Percentiles rank a stretch among this genome's conserved stretches.
Conservation (phyloP, 1,139 yeast species). For the Starmera stellimalicola region DNA sequence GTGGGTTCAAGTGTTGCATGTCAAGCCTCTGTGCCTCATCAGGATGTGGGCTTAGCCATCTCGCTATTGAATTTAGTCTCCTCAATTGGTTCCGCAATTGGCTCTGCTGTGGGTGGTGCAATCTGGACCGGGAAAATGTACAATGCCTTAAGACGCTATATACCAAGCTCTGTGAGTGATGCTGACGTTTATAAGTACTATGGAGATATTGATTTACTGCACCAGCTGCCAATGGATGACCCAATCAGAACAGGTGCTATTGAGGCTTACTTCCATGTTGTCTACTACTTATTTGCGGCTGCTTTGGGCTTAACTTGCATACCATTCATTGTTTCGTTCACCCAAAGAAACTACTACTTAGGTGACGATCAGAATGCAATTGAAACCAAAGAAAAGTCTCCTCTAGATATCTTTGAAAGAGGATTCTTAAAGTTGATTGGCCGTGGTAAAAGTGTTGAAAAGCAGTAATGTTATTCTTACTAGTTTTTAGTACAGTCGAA, state of each 20-base stretch:
- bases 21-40: slow-evolving; percentile 34
- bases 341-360: slow-evolving; percentile 27
- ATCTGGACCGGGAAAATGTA: slow-evolving; percentile 37
- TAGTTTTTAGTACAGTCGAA: background rate
- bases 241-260: slow-evolving; percentile 24
- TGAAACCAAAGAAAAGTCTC: slow-evolving; percentile 9
- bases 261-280: slow-evolving; percentile 22
- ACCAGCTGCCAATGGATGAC: slow-evolving; percentile 17
- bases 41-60: slow-evolving; percentile 36
- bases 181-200: slow-evolving; percentile 14
- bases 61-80: slow-evolving; percentile 33
- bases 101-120: slow-evolving; percentile 37
- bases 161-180: slow-evolving; percentile 18
- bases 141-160: slow-evolving; percentile 17
- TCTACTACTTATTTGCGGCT: slow-evolving; percentile 19
- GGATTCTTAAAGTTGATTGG: background rate
- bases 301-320: slow-evolving; percentile 22
- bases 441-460: too few relatives aligned
- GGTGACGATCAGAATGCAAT: slow-evolving; percentile 27
- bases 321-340: slow-evolving; percentile 21
- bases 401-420: background rate
- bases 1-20: slow-evolving; percentile 26
- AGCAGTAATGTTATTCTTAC: too few relatives aligned
- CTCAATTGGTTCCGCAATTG: slow-evolving; percentile 35
- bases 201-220: slow-evolving; percentile 15